Percentiles rank a stretch among this genome's conserved stretches.
Evolutionary conservation across 1,139 yeast species (phyloP).

Genomic region (Candida tropicalis): DNA sequence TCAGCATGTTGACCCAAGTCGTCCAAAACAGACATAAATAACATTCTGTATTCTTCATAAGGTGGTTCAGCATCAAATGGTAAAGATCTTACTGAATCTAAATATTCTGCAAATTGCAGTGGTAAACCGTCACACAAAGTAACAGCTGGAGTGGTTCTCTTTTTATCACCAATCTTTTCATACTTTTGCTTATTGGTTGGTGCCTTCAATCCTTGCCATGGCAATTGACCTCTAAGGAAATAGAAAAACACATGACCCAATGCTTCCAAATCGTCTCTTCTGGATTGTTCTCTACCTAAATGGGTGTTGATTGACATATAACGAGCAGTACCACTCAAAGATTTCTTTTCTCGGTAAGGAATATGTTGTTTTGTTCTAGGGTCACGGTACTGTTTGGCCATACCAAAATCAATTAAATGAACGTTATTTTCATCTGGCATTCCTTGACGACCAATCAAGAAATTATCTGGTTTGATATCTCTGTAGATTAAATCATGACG

Average conservation of each 20-base stretch:
- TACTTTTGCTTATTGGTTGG: constrained; percentile 95
- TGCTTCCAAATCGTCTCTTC: constrained; percentile 95
- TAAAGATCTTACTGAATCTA: constrained; percentile 78
- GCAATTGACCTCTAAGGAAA: constrained; percentile 89
- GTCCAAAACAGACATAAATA: constrained; percentile 73
- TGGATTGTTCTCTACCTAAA: constrained; percentile 92
- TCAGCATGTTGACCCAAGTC: constrained; percentile 76
- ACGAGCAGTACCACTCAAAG: constrained; percentile 94
- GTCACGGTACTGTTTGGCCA: constrained; percentile 97
- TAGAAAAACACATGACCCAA: constrained; percentile 95
- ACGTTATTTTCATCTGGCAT: constrained; percentile 52
- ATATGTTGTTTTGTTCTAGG: constrained; percentile 94
- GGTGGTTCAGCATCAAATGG: constrained; percentile 96
- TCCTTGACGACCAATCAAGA: constrained; percentile 76
- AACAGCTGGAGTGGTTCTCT: constrained; percentile 78
- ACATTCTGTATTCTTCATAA: constrained; percentile 77
- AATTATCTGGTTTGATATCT: constrained; percentile 96
- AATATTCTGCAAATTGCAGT: constrained; percentile 81
- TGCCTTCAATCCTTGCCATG: constrained; percentile 99
- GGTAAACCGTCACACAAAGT: constrained; percentile 86
- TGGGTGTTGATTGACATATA: constrained; percentile 98
- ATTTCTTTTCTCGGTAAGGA: constrained; percentile 93
- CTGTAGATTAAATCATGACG: constrained; percentile 88
- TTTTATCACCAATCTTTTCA: constrained; percentile 95
- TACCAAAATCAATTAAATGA: constrained; percentile 85